These are phyloP conservation scores for Amanita phalloides DNA, from an alignment of 768 basidiomycete genomes.

Conservation along the genomic window DNA sequence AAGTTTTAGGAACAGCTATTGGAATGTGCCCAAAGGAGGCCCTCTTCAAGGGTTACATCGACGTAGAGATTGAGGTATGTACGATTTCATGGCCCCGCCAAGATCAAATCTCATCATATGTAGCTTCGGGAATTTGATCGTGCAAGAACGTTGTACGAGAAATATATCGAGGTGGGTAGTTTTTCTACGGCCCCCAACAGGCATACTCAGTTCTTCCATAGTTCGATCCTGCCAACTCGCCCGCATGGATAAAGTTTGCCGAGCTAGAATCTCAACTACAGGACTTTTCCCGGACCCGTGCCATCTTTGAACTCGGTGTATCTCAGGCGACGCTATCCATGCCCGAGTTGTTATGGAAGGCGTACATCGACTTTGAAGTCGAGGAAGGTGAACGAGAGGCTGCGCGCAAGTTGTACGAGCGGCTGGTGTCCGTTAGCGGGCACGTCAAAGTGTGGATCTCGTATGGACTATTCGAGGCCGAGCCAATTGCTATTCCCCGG, in stretches of 20 bases:
- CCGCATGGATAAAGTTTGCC: constrained; percentile 95
- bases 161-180: constrained; percentile 74
- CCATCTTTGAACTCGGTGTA: constrained; percentile 88
- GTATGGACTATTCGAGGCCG: constrained; percentile 87
- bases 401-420: constrained; percentile 80
- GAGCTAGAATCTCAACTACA: constrained; percentile 83
- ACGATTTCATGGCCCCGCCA: background rate
- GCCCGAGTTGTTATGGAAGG: constrained; percentile 93
- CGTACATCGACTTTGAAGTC: constrained; percentile 94
- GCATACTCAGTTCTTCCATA: constrained; percentile 14
- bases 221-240: constrained; percentile 85
- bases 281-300: constrained; percentile 82
- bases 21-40: constrained; percentile 96
- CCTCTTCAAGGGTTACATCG: constrained; percentile 93
- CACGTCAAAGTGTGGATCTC: constrained; percentile 98
- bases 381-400: constrained; percentile 87
- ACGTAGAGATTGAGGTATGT: constrained; percentile 80
- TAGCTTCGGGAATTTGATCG: constrained; percentile 93
- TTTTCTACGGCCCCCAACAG: background rate
- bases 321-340: constrained; percentile 79
- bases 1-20: constrained; percentile 80
- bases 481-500: constrained; percentile 54
- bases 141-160: constrained; percentile 85
- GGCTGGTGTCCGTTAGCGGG: constrained; percentile 73
- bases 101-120: constrained; percentile 1